phyloP scores from a whole-genome alignment of 1,139 yeast species.

The Diutina siamensis region DNA sequence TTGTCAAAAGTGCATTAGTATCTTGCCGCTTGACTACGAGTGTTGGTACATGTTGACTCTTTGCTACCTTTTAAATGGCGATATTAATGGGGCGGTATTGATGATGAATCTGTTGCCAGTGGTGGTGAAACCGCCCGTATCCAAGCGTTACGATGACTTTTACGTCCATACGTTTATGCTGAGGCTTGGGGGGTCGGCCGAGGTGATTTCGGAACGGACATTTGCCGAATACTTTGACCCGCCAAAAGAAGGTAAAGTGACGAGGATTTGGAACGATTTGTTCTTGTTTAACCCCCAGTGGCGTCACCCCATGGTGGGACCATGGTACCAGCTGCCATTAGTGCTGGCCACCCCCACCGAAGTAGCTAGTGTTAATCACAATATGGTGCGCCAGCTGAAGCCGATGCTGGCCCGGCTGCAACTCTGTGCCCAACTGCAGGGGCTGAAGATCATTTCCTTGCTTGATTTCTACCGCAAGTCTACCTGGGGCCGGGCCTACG shows the following conservation, averaged over 20 bases:
- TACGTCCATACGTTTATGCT: background rate
- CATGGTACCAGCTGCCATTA: conserved; percentile 28
- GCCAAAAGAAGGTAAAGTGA: background rate
- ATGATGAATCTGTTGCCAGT: conserved; percentile 28
- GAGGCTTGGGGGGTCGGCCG: background rate
- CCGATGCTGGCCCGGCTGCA: conserved; percentile 18
- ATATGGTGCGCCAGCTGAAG: conserved; percentile 20
- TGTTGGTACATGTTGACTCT: conserved; percentile 28
- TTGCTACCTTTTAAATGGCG: conserved; percentile 21
- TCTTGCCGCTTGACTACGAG: conserved; percentile 32
- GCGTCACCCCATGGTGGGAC: conserved; percentile 29
- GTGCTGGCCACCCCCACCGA: conserved; percentile 22
- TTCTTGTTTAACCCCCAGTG: conserved; percentile 13
- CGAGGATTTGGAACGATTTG: conserved; percentile 21
- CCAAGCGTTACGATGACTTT: background rate
- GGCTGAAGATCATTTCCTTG: conserved; percentile 18
- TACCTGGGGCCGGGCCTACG: conserved; percentile 35
- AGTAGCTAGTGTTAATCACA: conserved; percentile 26
- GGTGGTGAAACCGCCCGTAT: conserved; percentile 8
- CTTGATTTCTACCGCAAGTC: conserved; percentile 25
- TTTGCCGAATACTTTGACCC: background rate
- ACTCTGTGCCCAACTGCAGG: conserved; percentile 25
- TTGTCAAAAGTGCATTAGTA: conserved; percentile 21
- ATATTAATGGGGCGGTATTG: conserved; percentile 21
- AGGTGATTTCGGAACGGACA: background rate